Conservation (phyloP, 352 stramenopile species). For the Blastocystis sp. region DNA sequence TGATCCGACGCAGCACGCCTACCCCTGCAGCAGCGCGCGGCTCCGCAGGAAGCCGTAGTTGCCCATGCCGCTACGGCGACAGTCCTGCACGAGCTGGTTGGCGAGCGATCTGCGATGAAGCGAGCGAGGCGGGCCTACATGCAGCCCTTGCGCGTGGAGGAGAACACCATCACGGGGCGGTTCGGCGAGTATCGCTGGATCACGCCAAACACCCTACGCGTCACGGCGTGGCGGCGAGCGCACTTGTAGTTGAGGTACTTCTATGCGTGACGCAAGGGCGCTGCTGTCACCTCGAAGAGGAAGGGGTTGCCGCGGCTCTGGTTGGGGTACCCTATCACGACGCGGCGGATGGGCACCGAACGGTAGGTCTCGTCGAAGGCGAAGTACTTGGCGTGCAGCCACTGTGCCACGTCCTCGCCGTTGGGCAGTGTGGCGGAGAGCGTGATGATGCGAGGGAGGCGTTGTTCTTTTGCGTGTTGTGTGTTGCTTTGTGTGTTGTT, state of each 20-base stretch:
- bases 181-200: constrained; percentile 88
- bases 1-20: not conserved
- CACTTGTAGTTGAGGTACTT: constrained; percentile 66
- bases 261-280: not conserved
- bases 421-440: constrained; percentile 95
- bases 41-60: constrained; percentile 78
- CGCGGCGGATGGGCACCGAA: constrained; percentile 94
- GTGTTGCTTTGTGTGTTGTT: too few relatives aligned
- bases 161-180: constrained; percentile 92
- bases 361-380: constrained; percentile 93
- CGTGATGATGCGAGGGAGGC: constrained; percentile 91
- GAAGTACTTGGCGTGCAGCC: constrained; percentile 90
- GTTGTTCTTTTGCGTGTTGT: constrained; percentile 92
- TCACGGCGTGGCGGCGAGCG: constrained; percentile 52
- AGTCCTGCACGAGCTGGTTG: constrained; percentile 39
- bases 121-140: not conserved
- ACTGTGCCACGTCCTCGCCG: constrained; percentile 92
- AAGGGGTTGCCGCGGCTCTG: constrained; percentile 75
- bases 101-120: constrained; percentile 12
- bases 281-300: constrained; percentile 74
- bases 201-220: constrained; percentile 80
- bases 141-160: constrained; percentile 61
- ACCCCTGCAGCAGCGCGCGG: constrained; percentile 71
- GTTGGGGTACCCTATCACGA: constrained; percentile 89
- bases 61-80: not conserved